Evolutionary conservation across 345 rosid genomes (phyloP), one percentile per base, ranked within the genome.

Genomic region (Lepidium didymum): DNA sequence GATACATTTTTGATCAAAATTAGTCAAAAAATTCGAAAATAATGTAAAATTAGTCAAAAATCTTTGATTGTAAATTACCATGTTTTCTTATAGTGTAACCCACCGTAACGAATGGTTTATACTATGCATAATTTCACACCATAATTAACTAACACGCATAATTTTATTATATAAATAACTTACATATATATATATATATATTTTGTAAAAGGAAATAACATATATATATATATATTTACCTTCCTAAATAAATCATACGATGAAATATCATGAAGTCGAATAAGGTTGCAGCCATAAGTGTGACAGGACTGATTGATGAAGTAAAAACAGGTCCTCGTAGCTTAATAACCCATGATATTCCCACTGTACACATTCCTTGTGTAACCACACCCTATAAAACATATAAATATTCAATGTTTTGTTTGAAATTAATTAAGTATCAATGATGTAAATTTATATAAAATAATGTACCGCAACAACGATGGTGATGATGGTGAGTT

Each of bases 321-420:
- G 82, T 73, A 61, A 80, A 70, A 5, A 82, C 74, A 4, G 86
- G 86, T 18, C 84, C 86, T 44, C 75, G 78, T 52, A 72, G 42
- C 75, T 80, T 73, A 1, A 82, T 73, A 54, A 80, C 78, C 86
- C 86, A 82, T 1, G 84, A 65, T 56, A 70, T 51, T 7, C 77
- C 84, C 23, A 80, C 83, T 31, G 73, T 77, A 68, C 82, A 69
- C 56, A 82, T 23, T 33, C 80, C 86, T 27, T 78, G 80, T 29
- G 61, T 82, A 23, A 80, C 70, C 47, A 62, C 71, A 3, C 77
- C 77, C 77, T 73, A 14, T 8, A 43, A 53, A 54, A 34, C 21
- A 51, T 27, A 56, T 9, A 55, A 12, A 49, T 13, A 41, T 10
- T 47, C 33, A 19, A 16, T 49, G 16, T 25, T 25, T 25, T 25